Evolutionary conservation across 2,329 filamentous ascomycete genomes (phyloP), one percentile per base, ranked within the genome.

Genomic region (Teratosphaeriaceae sp.): DNA sequence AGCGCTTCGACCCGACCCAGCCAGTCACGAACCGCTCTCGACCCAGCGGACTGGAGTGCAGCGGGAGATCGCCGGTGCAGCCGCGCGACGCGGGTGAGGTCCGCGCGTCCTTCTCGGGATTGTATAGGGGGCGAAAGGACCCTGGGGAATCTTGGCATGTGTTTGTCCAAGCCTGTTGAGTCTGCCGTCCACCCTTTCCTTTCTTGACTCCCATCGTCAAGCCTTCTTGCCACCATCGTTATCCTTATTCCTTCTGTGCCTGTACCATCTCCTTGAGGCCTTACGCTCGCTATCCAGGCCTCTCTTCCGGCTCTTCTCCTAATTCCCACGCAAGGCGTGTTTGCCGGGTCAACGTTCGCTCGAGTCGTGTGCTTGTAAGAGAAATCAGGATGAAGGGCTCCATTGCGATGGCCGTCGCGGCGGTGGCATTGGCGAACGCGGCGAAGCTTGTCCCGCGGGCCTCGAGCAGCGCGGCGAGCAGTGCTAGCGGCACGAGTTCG

Each of bases 341-440:
- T 24, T 29, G 23, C 21, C 21, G 22, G 23, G n/a, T n/a, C n/a
- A n/a, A n/a, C n/a, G n/a, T n/a, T n/a, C n/a, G n/a, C n/a, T n/a
- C n/a, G n/a, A n/a, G n/a, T n/a, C n/a, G n/a, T n/a, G n/a, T n/a
- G n/a, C n/a, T n/a, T n/a, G n/a, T n/a, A n/a, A n/a, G n/a, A n/a
- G n/a, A n/a, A n/a, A n/a, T 48, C 60, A 72, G 43, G 47, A 80
- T 80, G 77, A 80, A 79, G 72, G 65, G 64, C 46, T 59, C 63
- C 40, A 58, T 69, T 45, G 63, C 66, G 37, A 59, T 75, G 44
- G 54, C 72, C 50, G 54, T 71, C 50, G 69, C 70, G 45, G 62
- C 69, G 44, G 64, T 72, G 52, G 66, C 67, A 38, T 63, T 71
- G 30, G 66, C 66, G 42, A 67, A 65, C 43, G 65, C 71, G 44